These are phyloP conservation scores for Rhazya stricta DNA, from an alignment of 257 asterid genomes.

Conservation along the genomic window DNA sequence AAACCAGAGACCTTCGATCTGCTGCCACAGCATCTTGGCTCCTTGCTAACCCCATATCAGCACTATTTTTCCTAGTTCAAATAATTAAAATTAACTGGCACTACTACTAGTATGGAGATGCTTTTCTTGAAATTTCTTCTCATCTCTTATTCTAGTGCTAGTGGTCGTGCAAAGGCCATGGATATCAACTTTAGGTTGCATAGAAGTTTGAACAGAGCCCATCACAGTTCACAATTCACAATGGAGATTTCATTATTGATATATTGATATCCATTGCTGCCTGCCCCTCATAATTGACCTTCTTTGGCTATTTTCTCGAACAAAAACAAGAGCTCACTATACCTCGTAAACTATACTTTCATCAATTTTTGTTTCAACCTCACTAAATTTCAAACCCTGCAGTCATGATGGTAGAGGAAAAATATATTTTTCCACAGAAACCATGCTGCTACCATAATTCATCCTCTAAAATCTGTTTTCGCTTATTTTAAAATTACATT, in stretches of 20 bases:
- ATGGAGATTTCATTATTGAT: background rate
- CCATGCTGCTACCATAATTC: background rate
- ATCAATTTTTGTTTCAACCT: too few relatives aligned
- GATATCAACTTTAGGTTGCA: background rate
- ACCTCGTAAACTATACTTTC: background rate
- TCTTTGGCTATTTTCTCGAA: background rate
- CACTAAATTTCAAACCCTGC: background rate
- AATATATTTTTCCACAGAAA: too few relatives aligned
- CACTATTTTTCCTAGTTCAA: background rate
- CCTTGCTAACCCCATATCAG: background rate
- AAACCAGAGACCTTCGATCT: conserved; percentile 27
- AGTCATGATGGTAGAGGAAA: background rate
- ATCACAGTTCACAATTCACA: background rate
- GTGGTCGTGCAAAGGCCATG: background rate
- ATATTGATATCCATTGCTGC: background rate
- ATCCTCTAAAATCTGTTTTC: too few relatives aligned
- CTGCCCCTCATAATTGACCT: conserved; percentile 14
- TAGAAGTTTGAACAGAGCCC: conserved; percentile 15
- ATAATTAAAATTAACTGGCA: background rate
- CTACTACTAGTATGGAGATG: background rate
- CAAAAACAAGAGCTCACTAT: background rate
- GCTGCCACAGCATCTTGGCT: conserved; percentile 17
- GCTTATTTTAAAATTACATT: too few relatives aligned
- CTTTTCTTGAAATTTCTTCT: background rate
- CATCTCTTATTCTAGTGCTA: background rate